phyloP scores from a whole-genome alignment of 352 stramenopile genomes.

The Aphanomyces cochlioides region DNA sequence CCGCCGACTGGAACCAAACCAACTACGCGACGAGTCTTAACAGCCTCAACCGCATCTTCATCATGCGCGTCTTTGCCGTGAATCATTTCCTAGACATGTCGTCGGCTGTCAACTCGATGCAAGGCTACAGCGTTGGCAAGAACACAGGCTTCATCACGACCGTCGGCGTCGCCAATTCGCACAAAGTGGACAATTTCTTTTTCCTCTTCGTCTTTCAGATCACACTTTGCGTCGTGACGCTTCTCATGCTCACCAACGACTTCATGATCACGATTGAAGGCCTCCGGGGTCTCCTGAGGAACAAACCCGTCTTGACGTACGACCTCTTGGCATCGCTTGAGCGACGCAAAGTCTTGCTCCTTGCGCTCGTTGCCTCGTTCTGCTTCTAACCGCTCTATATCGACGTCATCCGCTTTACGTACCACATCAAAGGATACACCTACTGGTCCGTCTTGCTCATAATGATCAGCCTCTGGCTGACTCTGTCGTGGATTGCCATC shows the following conservation, averaged over 20 bases:
- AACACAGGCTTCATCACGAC: not conserved
- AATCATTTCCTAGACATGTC: conserved; percentile 9
- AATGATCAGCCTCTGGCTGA: not conserved
- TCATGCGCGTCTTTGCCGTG: conserved; percentile 2
- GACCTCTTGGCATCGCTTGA: conserved; percentile 22
- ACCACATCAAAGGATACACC: not conserved
- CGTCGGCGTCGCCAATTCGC: not conserved
- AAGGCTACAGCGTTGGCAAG: conserved; percentile 8
- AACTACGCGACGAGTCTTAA: conserved; percentile 22
- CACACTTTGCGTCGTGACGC: not conserved
- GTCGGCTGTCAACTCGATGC: not conserved
- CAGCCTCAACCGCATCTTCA: conserved; percentile 21
- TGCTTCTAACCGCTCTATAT: conserved; percentile 2
- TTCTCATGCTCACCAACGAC: conserved; percentile 13
- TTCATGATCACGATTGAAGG: conserved; percentile 14
- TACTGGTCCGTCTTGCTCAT: conserved; percentile 8
- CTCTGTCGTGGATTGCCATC: conserved; percentile 17
- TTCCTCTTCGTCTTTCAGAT: conserved; percentile 19
- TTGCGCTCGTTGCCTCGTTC: conserved; percentile 7
- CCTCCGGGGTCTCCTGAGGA: not conserved
- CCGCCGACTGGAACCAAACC: not conserved
- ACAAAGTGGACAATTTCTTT: conserved; percentile 17
- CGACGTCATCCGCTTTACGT: conserved; percentile 12
- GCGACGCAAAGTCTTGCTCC: conserved; percentile 24
- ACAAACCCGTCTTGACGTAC: conserved; percentile 27